Evolutionary conservation across 495 filamentous ascomycete species (phyloP).

Genomic region (Parathielavia hyrcaniae): DNA sequence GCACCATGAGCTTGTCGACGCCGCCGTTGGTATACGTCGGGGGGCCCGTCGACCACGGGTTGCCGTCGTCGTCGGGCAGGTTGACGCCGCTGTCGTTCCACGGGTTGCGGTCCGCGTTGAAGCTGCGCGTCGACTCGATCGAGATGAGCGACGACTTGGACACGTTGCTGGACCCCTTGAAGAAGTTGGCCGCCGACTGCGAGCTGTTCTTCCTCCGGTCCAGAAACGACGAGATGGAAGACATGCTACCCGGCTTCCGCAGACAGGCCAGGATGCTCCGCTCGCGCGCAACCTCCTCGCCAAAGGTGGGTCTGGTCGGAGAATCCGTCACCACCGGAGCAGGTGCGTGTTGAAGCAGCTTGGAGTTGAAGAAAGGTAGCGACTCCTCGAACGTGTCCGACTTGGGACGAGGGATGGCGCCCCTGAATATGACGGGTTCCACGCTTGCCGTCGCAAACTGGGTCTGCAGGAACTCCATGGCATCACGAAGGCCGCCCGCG

Average conservation of each 20-base stretch:
- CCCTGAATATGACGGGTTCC: conserved; percentile 79
- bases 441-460: conserved; percentile 78
- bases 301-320: conserved; percentile 70
- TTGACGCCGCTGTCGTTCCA: conserved; percentile 97
- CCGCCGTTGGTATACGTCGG: conserved; percentile 54
- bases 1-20: conserved; percentile 59
- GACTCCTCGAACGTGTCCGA: conserved; percentile 98
- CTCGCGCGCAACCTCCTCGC: conserved; percentile 66
- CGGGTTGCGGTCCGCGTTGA: conserved; percentile 81
- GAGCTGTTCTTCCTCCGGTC: conserved; percentile 89
- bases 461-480: conserved; percentile 85
- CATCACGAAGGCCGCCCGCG: conserved; percentile 88
- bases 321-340: conserved; percentile 74
- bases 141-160: conserved; percentile 91
- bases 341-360: conserved; percentile 85
- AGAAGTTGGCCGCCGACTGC: conserved; percentile 68
- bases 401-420: conserved; percentile 89
- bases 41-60: conserved; percentile 49
- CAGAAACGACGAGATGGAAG: conserved; percentile 85
- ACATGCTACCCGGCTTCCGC: conserved; percentile 87
- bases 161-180: conserved; percentile 90
- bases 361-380: conserved; percentile 91
- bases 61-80: conserved; percentile 74
- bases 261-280: conserved; percentile 75
- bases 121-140: conserved; percentile 83